A percentile compares a stretch with the other conserved stretches of the same genome.
Evolutionary conservation across 2,329 filamentous ascomycete species (phyloP).

Genomic region (Phaeosphaeria sp.): DNA sequence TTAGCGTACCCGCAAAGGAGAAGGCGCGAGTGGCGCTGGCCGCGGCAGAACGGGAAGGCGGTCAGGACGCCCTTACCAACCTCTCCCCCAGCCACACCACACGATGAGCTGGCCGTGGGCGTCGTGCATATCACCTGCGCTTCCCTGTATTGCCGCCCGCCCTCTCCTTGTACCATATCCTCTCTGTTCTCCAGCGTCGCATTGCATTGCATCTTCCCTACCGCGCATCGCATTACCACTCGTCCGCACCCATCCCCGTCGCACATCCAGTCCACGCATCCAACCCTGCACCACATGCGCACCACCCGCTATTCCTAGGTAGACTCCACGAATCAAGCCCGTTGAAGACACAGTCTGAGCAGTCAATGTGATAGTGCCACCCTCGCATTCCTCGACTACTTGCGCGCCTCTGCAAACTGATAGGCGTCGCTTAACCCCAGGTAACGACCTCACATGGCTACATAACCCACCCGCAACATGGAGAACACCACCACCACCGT

Average conservation of each 20-base stretch:
- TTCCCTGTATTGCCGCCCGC: slow-evolving; percentile 12
- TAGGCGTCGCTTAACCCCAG: slow-evolving; percentile 13
- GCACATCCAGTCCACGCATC: slow-evolving; percentile 9
- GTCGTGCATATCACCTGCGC: slow-evolving; percentile 16
- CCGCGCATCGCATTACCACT: slow-evolving; percentile 3
- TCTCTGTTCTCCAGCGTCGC: slow-evolving; percentile 7
- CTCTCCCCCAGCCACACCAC: slow-evolving; percentile 12
- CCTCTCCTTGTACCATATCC: slow-evolving; percentile 26
- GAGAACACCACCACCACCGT: slow-evolving; percentile 34
- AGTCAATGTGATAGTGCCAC: slow-evolving; percentile 28
- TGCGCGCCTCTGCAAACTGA: slow-evolving; percentile 16
- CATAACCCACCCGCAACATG: slow-evolving; percentile 37
- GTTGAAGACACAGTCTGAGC: slow-evolving; percentile 20
- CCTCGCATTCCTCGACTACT: slow-evolving; percentile 12
- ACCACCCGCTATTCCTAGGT: slow-evolving; percentile 21
- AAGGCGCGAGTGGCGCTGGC: background rate
- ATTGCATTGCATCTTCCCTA: slow-evolving; percentile 10
- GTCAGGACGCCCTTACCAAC: slow-evolving; percentile 12
- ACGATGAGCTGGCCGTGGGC: slow-evolving; percentile 23
- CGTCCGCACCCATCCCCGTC: slow-evolving; percentile 5
- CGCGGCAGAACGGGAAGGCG: slow-evolving; percentile 3
- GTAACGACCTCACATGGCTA: slow-evolving; percentile 11
- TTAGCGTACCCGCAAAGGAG: background rate
- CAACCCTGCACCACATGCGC: slow-evolving; percentile 14
- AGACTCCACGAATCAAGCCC: slow-evolving; percentile 26